These are phyloP conservation scores for Podaxis pistillaris DNA, from an alignment of 768 basidiomycete species.

Conservation along the genomic window DNA sequence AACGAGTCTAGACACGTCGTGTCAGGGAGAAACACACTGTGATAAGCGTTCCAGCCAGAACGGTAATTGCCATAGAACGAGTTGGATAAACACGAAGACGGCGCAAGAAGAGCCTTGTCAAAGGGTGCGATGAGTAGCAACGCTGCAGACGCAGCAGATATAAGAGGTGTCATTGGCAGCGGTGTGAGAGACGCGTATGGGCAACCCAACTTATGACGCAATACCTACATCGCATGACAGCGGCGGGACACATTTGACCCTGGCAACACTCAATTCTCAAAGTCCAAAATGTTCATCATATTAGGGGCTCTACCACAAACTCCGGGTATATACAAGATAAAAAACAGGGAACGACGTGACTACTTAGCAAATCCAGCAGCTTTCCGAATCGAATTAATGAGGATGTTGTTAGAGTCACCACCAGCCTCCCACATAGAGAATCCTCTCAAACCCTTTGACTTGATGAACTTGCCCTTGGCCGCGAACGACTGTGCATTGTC, in stretches of 20 bases:
- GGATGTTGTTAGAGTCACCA: constrained; percentile 53
- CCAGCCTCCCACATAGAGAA: constrained; percentile 76
- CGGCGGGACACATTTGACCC: neutral
- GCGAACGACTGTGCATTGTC: constrained; percentile 46
- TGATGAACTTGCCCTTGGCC: constrained; percentile 61
- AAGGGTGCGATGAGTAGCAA: constrained; percentile 47
- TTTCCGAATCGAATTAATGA: constrained; percentile 42
- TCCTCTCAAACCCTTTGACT: constrained; percentile 47
- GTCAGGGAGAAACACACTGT: constrained; percentile 40
- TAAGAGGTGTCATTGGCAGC: neutral
- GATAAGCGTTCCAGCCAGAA: constrained; percentile 35
- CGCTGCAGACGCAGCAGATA: constrained; percentile 7
- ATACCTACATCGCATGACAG: neutral
- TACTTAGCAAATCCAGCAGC: constrained; percentile 22
- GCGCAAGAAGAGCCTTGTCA: constrained; percentile 33
- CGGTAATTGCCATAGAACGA: constrained; percentile 59
- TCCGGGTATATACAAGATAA: neutral
- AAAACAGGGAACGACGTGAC: neutral
- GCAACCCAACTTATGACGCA: neutral
- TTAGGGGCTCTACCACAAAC: neutral
- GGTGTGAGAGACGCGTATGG: neutral
- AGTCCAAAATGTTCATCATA: too few species aligned
- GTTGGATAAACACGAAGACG: constrained; percentile 43
- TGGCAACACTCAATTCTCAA: too few species aligned
- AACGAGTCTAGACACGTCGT: constrained; percentile 38